Evolutionary conservation across 2,329 filamentous ascomycete species (phyloP).

Genomic region (Dryadomyces quercus-mongolicae): DNA sequence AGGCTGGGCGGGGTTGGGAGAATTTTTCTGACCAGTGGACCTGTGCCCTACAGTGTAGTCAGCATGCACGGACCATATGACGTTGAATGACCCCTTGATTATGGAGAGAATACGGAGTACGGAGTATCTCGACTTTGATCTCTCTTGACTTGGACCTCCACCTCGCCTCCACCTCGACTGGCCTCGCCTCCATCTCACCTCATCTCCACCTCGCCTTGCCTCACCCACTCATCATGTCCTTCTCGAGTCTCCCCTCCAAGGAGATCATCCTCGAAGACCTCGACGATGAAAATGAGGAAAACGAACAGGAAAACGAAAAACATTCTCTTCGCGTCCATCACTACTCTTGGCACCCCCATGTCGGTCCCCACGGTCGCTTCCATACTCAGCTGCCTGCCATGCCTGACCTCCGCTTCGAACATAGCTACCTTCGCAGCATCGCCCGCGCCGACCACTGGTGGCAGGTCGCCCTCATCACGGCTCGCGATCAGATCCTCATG

Average conservation of each 20-base stretch:
- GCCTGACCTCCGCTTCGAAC: constrained; percentile 90
- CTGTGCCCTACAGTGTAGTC: no score
- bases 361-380: background rate
- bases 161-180: no score
- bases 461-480: constrained; percentile 71
- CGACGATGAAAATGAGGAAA: constrained; percentile 19
- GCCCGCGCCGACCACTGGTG: constrained; percentile 67
- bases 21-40: background rate
- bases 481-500: constrained; percentile 82
- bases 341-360: background rate
- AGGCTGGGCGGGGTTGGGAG: background rate
- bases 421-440: constrained; percentile 92
- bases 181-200: no score
- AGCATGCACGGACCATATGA: background rate
- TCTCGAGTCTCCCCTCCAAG: constrained; percentile 54
- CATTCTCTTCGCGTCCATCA: background rate
- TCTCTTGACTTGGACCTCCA: constrained; percentile 31
- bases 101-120: no score
- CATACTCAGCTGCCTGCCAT: constrained; percentile 43
- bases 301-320: constrained; percentile 31
- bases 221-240: constrained; percentile 50
- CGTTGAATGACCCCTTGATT: background rate
- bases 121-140: no score
- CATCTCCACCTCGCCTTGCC: no score
- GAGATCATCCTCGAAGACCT: constrained; percentile 32